Base-by-base conservation (phyloP, 164 flowering plant species). In the Nymphaea thermarum region DNA sequence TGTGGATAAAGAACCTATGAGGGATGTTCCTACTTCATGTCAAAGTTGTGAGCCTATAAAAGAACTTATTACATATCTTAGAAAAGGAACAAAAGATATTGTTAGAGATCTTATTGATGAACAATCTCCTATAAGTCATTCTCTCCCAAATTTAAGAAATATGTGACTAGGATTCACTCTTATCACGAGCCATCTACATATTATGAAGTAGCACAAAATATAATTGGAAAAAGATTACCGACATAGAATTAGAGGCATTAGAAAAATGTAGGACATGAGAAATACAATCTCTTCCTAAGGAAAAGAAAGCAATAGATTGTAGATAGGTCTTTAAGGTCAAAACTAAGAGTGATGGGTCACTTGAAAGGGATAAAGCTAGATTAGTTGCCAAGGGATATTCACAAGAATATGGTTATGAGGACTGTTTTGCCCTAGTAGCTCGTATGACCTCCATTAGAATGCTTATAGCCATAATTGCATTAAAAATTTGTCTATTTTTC, bases 361-460 rank as follows among this genome's bases (percentile, higher is more conserved):
- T 44, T 44, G 67, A 25, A 6, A 16, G 67, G 18, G 3, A 66
- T 3, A 66, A 66, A 44, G 57, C 41, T 3, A 4, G 59, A 4
- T 25, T 66, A 15, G 59, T 66, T n/a, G 67, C 59, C 15, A 66
- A 66, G 42, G 67, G 67, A 14, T 66, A 43, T 36, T 4, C 25
- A 10, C 11, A 66, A 45, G 36, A 44, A n/a, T 10, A 15, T 11
- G 67, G 59, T 3, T 63, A 63, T 42, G 14, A 17, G 12, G 43
- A 63, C 25, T 3, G 4, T 1, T 63, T 63, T 36, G 47, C 14
- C 18, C 59, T 3, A 12, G 67, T 51, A 17, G 67, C 44, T 25
- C 36, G 36, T 25, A 25, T 2, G 47, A 66, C 3, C 63, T 6
- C 63, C 2, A 10, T 5, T 45, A 45, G 11, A 45, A 45, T 0